Conservation (phyloP, 1,284 basidiomycete genomes). For the Cryptococcus sp. region DNA sequence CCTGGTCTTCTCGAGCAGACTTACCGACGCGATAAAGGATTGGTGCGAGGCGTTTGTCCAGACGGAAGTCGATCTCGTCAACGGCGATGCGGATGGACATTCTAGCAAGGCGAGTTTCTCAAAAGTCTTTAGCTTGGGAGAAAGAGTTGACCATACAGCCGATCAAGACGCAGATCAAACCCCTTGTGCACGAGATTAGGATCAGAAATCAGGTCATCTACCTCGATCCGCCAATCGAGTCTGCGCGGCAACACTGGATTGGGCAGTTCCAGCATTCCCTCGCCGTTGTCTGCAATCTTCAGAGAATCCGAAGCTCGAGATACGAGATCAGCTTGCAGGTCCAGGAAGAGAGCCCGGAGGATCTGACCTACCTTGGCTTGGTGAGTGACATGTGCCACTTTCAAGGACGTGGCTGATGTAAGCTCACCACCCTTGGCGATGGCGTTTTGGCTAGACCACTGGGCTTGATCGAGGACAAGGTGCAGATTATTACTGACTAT, state of each 20-base stretch:
- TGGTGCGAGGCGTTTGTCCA: slow-evolving; percentile 85
- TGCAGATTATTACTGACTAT: slow-evolving; percentile 68
- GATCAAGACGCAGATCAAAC: slow-evolving; percentile 52
- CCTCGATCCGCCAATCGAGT: slow-evolving; percentile 93
- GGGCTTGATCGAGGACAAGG: slow-evolving; percentile 77
- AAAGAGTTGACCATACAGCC: background rate
- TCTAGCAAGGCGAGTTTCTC: slow-evolving; percentile 5
- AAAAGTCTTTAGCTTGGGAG: too few species aligned
- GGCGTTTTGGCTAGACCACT: slow-evolving; percentile 77
- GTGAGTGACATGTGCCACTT: slow-evolving; percentile 54
- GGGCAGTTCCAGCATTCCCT: slow-evolving; percentile 86
- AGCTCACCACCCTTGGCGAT: slow-evolving; percentile 73
- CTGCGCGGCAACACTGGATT: slow-evolving; percentile 86
- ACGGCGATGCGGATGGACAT: slow-evolving; percentile 8
- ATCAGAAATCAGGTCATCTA: slow-evolving; percentile 99
- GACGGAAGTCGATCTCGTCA: slow-evolving; percentile 56
- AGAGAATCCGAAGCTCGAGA: slow-evolving; percentile 83
- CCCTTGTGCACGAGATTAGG: slow-evolving; percentile 87
- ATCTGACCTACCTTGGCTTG: slow-evolving; percentile 75
- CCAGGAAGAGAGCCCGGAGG: slow-evolving; percentile 56
- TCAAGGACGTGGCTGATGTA: background rate
- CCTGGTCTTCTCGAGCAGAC: slow-evolving; percentile 67
- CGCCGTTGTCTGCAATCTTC: slow-evolving; percentile 81
- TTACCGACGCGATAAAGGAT: slow-evolving; percentile 70
- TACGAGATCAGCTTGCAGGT: slow-evolving; percentile 94